These are phyloP conservation scores for Didymella lethalis DNA, from an alignment of 2,329 filamentous ascomycete genomes.

Conservation along the genomic window DNA sequence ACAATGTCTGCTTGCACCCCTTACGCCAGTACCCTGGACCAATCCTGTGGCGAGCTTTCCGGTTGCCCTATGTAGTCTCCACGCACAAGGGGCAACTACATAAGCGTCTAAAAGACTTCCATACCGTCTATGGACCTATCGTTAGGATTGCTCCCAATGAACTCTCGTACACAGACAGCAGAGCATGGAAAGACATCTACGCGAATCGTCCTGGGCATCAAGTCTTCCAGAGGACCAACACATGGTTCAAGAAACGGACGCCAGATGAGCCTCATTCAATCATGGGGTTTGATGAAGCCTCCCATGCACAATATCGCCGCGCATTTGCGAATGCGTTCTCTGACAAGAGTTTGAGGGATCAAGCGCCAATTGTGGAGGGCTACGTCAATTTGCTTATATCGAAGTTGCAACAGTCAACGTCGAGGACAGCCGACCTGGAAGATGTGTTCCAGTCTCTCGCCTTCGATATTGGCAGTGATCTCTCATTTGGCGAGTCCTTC, in stretches of 20 bases:
- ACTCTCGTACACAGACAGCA: constrained; percentile 36
- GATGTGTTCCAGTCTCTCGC: constrained; percentile 31
- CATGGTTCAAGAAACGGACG: constrained; percentile 38
- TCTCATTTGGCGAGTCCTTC: constrained; percentile 62
- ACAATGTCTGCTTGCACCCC: constrained; percentile 40
- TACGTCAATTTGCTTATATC: constrained; percentile 36
- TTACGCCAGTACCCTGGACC: constrained; percentile 41
- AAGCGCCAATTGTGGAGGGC: constrained; percentile 35
- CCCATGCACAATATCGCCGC: constrained; percentile 33
- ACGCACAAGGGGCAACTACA: constrained; percentile 39
- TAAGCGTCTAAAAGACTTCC: constrained; percentile 31
- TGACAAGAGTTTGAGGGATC: constrained; percentile 36
- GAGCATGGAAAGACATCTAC: constrained; percentile 45
- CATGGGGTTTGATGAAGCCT: constrained; percentile 34
- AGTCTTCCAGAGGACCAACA: constrained; percentile 34
- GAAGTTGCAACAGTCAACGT: constrained; percentile 16
- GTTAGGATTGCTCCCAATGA: constrained; percentile 44
- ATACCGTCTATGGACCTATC: constrained; percentile 38
- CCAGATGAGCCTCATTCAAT: constrained; percentile 39
- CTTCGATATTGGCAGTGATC: constrained; percentile 51
- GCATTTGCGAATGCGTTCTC: constrained; percentile 42
- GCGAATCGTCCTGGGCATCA: constrained; percentile 33
- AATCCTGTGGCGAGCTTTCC: constrained; percentile 37
- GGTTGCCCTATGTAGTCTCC: constrained; percentile 39
- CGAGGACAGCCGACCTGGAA: constrained; percentile 26